Base-by-base conservation (phyloP, 257 asterid genomes). In the Linaria vulgaris region DNA sequence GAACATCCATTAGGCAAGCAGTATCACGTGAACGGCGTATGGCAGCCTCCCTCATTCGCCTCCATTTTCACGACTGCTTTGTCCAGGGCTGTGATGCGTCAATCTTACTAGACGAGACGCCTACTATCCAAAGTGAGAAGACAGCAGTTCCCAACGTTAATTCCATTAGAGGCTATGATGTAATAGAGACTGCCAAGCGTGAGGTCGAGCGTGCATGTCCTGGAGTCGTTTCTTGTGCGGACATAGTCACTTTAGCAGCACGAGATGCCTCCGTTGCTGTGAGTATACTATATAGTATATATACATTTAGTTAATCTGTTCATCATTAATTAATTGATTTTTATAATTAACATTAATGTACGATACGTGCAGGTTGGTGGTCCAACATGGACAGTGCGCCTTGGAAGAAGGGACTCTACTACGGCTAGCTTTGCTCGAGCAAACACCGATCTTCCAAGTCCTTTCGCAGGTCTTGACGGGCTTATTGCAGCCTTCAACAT, bases 141-240 rank as follows among this genome's bases (percentile, higher is more conserved):
- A 16, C 48, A 1, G 63, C 63, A 31, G 16, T 34, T 9, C 63
- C 63, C 14, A 57, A 57, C 22, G 1, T 34, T 9, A 57, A 57
- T 15, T 57, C 63, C 5, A 27, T 9, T 6, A 34, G 63, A 34
- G 63, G 63, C 37, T 57, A 34, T 10, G 63, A 57, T 14, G 63
- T 57, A 24, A 57, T 57, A 9, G 63, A 57, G 25, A 48, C 63
- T 2, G 72, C 76, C 5, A 72, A 71, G 65, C 9, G 17, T 16
- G 72, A 48, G 21, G 59, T 72, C 1, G 76, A 72, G 19, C 46
- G 41, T 27, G 59, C 39, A 0, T 70, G 75, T 34, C 75, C 75
- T 1, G 65, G 65, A 12, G 53, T 63, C 11, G 70, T 70, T 30
- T 70, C 69, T n/a, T 70, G 75, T 9, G 75, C 75, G 5, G 75